Conservation (phyloP, 768 basidiomycete species). For the Cytidiella melzeri region DNA sequence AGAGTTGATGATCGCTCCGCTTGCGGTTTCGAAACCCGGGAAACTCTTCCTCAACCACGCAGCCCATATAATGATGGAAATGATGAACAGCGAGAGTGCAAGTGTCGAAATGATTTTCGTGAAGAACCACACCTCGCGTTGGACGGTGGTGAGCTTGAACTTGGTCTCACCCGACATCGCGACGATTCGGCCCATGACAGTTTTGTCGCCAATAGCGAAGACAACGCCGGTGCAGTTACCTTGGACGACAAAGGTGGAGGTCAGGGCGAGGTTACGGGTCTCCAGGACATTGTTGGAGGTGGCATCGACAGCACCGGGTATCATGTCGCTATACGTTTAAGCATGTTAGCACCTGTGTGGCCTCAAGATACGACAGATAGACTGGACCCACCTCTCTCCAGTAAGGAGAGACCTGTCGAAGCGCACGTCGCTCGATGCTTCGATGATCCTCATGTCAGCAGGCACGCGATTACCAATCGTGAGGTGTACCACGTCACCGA, state of each 20-base stretch:
- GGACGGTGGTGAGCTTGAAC: constrained; percentile 41
- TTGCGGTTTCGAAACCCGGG: constrained; percentile 42
- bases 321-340: constrained; percentile 29
- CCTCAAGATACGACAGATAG: constrained; percentile 24
- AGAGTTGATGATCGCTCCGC: constrained; percentile 46
- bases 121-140: constrained; percentile 44
- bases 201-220: constrained; percentile 43
- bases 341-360: constrained; percentile 26
- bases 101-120: constrained; percentile 43
- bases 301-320: constrained; percentile 37
- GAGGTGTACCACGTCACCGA: constrained; percentile 61
- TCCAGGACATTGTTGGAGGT: constrained; percentile 27
- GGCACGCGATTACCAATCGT: constrained; percentile 64
- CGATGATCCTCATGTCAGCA: constrained; percentile 61
- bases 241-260: constrained; percentile 45
- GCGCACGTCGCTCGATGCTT: constrained; percentile 51
- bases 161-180: constrained; percentile 45
- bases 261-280: constrained; percentile 55
- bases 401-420: constrained; percentile 63
- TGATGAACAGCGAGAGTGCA: constrained; percentile 34
- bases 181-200: constrained; percentile 44
- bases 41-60: constrained; percentile 36
- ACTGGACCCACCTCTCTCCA: constrained; percentile 42
- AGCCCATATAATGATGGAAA: constrained; percentile 31
- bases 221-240: constrained; percentile 44